Base-by-base conservation (phyloP, 164 flowering plant species). In the Santalum album region DNA sequence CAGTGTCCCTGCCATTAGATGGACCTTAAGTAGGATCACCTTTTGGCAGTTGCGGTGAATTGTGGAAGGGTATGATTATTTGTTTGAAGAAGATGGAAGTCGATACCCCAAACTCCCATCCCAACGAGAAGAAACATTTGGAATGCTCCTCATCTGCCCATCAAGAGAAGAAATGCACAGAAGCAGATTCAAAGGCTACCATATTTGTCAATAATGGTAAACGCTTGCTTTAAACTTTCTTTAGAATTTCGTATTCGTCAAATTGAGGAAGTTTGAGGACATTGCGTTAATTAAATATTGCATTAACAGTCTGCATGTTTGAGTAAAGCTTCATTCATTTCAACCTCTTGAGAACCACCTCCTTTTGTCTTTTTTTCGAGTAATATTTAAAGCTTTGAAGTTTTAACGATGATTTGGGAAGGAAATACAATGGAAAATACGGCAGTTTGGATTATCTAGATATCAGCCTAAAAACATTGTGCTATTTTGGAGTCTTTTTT, bases 141-240 rank as follows among this genome's bases (percentile, higher is more conserved):
- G 62, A 45, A 12, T 55, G 27, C 51, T 62, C 71, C 2, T 45
- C 54, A 24, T 27, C 70, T n/a, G 32, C 57, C 12, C 49, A 57
- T 59, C 60, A 61, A 61, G 69, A 39, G 35, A 61, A 59, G 27
- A 57, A 32, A 45, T 34, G 60, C 16, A 39, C 34, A 7, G 73
- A 61, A 46, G 64, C 61, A 21, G 61, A 59, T 21, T 14, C 2
- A 2, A 59, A 25, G 20, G 12, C 62, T 25, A 54, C 69, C 18
- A 20, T 25, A 11, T 75, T 72, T 59, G 69, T 74, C 20, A 77
- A 77, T 64, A 70, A 72, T 48, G 78, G 82, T 77, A 23, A 59
- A 20, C 60, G 57, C 29, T 23, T 34, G 54, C 27, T 24, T 38
- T 35, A 23, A 18, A 52, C 18, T 16, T 39, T 19, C 16, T 54